A percentile compares a stretch with the other conserved stretches of the same genome.
phyloP scores from a whole-genome alignment of 192 early-diverging fungal genomes.

The Backusella psychrophila region DNA sequence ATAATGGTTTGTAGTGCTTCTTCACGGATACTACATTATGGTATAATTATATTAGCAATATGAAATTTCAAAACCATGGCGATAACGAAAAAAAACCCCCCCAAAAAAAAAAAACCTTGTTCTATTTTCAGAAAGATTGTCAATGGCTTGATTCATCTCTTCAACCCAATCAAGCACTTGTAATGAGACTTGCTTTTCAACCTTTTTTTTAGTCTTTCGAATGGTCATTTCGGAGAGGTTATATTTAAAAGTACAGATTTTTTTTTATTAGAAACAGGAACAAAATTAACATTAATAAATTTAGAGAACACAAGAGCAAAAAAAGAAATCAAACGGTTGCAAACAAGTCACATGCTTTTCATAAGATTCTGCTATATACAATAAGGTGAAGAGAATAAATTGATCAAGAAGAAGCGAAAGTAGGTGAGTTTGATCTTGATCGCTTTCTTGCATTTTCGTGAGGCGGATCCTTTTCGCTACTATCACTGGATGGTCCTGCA shows the following conservation, averaged over 20 bases:
- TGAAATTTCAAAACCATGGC: too few relatives aligned
- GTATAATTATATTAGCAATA: not conserved
- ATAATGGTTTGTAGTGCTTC: constrained; percentile 49
- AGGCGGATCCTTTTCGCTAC: not conserved
- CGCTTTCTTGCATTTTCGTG: not conserved
- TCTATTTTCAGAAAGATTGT: constrained; percentile 49
- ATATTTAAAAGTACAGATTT: not conserved
- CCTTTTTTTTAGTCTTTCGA: not conserved
- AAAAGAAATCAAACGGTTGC: not conserved
- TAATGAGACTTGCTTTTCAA: not conserved
- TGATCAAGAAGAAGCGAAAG: not conserved
- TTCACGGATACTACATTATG: constrained; percentile 46
- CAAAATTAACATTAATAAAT: not conserved
- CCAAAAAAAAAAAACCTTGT: constrained; percentile 39
- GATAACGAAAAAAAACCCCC: too few relatives aligned
- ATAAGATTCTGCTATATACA: not conserved
- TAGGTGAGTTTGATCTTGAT: not conserved
- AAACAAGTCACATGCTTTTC: not conserved
- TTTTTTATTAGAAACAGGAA: not conserved
- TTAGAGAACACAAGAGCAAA: not conserved
- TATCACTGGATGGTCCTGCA: not conserved
- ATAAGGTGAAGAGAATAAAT: not conserved
- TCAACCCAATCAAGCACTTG: constrained; percentile 31
- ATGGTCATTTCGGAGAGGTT: not conserved
- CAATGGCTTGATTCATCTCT: constrained; percentile 47